Evolutionary conservation across 805 yeast species (phyloP).

Genomic region (Candida germanica): DNA sequence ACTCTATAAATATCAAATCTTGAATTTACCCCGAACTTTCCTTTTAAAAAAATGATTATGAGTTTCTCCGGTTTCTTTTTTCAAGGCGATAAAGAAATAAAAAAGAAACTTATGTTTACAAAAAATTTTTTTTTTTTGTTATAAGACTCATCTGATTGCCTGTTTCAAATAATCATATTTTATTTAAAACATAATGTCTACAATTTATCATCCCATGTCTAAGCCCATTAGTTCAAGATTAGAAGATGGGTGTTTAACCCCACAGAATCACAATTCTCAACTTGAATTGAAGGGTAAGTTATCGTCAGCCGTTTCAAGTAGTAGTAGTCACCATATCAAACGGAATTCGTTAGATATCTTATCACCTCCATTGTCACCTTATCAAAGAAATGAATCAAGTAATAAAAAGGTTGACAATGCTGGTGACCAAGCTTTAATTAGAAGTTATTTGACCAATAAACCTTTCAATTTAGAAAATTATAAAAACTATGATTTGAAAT

Average conservation of each 20-base stretch:
- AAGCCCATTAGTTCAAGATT: conserved; percentile 11
- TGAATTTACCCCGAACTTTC: too few species aligned
- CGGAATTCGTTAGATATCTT: conserved; percentile 25
- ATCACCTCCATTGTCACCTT: conserved; percentile 47
- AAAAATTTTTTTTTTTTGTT: conserved; percentile 6
- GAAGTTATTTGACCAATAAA: conserved; percentile 17
- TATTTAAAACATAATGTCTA: conserved; percentile 19
- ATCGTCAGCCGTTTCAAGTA: neutral
- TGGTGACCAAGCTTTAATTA: conserved; percentile 10
- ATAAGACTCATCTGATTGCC: conserved; percentile 9
- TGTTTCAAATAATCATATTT: too few species aligned
- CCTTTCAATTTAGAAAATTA: conserved; percentile 50
- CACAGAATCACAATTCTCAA: conserved; percentile 6
- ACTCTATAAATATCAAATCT: too few species aligned
- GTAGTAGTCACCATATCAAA: conserved; percentile 3
- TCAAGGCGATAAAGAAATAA: conserved; percentile 8
- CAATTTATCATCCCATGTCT: conserved; percentile 33
- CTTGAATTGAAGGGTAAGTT: conserved; percentile 1
- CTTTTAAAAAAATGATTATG: neutral
- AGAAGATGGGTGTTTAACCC: conserved; percentile 12
- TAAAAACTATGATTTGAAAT: conserved; percentile 43
- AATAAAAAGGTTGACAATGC: neutral
- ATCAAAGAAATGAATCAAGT: conserved; percentile 20
- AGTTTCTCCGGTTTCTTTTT: conserved; percentile 4
- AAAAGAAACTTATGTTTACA: conserved; percentile 10